Conservation (phyloP, 1,284 basidiomycete genomes). For the Pholiota adiposa region DNA sequence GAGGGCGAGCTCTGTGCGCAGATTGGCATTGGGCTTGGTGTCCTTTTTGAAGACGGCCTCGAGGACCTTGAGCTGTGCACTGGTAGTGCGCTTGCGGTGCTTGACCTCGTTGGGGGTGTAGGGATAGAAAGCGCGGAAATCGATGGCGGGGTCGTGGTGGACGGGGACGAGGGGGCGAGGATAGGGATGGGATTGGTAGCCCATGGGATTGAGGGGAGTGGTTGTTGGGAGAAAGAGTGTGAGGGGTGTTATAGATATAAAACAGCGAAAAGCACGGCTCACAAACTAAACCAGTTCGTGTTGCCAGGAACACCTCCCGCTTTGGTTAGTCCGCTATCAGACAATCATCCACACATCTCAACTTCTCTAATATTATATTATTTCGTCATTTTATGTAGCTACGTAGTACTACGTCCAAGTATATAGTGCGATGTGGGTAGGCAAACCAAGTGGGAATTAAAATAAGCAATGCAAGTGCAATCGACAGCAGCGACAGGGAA, state of each 20-base stretch:
- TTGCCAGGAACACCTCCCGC: constrained; percentile 21
- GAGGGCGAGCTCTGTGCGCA: constrained; percentile 78
- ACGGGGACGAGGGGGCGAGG: constrained; percentile 28
- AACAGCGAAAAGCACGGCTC: constrained; percentile 36
- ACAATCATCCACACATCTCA: constrained; percentile 10
- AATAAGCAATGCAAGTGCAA: constrained; percentile 16
- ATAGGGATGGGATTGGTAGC: constrained; percentile 26
- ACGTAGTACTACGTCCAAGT: constrained; percentile 9
- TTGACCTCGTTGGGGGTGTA: constrained; percentile 91
- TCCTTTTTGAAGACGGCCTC: constrained; percentile 85
- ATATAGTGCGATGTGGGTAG: constrained; percentile 8
- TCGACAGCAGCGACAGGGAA: constrained; percentile 16
- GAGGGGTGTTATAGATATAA: constrained; percentile 28
- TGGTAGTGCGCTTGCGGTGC: constrained; percentile 85
- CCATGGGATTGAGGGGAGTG: constrained; percentile 25
- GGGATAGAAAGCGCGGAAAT: constrained; percentile 78
- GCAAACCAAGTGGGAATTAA: constrained; percentile 7
- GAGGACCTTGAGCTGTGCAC: constrained; percentile 83
- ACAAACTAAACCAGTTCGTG: constrained; percentile 21
- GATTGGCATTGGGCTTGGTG: constrained; percentile 86
- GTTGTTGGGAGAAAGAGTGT: constrained; percentile 29
- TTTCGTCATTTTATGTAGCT: constrained; percentile 12
- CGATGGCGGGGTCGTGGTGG: constrained; percentile 57
- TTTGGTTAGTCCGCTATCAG: constrained; percentile 21
- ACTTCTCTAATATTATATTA: constrained; percentile 12